Conservation (phyloP, 78 protist genomes). For the Blattamonas nauphoetae region DNA sequence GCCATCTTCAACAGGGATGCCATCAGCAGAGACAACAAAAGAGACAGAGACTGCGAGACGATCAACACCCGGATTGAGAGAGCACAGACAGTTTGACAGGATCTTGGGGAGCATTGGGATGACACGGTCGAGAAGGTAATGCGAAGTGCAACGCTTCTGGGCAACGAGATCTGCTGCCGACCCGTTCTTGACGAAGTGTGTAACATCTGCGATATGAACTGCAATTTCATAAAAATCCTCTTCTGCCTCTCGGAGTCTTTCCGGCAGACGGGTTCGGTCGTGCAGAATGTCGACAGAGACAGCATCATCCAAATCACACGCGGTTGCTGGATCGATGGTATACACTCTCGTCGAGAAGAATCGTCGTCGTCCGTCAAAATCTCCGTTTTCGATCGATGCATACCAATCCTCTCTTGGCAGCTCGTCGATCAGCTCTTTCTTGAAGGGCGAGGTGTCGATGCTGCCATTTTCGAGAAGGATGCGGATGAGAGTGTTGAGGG, state of each 20-base stretch:
- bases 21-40: not conserved
- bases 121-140: conserved; percentile 67
- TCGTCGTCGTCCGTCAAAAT: too few species aligned
- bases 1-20: not conserved
- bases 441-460: too few species aligned
- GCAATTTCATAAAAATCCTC: conserved; percentile 46
- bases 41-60: not conserved
- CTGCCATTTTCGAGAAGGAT: too few species aligned
- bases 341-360: too few species aligned
- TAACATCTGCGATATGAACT: conserved; percentile 90
- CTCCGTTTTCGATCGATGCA: too few species aligned
- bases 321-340: conserved; percentile 81
- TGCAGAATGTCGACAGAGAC: conserved; percentile 29
- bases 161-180: conserved; percentile 66
- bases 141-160: conserved; percentile 53
- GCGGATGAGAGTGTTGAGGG: too few species aligned
- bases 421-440: too few species aligned
- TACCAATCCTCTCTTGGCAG: too few species aligned
- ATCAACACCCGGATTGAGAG: conserved; percentile 14
- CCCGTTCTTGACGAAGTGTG: conserved; percentile 51
- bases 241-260: not conserved
- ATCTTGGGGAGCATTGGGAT: conserved; percentile 78
- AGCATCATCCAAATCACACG: conserved; percentile 86
- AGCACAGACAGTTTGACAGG: conserved; percentile 66
- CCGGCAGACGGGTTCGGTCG: conserved; percentile 48